phyloP scores from a whole-genome alignment of 805 yeast genomes.

The Candida endomychidarum region DNA sequence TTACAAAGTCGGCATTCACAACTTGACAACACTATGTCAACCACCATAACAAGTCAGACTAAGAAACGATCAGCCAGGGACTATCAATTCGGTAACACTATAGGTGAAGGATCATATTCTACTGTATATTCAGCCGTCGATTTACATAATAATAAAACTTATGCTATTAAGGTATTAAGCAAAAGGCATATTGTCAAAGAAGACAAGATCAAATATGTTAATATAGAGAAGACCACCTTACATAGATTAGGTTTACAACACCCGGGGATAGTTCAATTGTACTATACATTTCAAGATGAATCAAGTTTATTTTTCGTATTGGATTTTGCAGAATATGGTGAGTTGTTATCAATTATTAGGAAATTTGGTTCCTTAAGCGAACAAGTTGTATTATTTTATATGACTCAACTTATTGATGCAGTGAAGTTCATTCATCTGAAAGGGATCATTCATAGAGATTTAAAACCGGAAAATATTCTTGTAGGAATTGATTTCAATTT shows the following conservation, averaged over 20 bases:
- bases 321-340: constrained; percentile 96
- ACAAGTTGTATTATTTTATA: constrained; percentile 72
- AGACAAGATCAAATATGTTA: constrained; percentile 91
- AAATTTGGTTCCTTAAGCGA: constrained; percentile 78
- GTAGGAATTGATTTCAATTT: constrained; percentile 82
- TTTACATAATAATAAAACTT: constrained; percentile 66
- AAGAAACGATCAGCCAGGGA: constrained; percentile 67
- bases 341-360: constrained; percentile 74
- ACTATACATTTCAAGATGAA: constrained; percentile 94
- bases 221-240: constrained; percentile 88
- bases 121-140: constrained; percentile 89
- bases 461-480: constrained; percentile 91
- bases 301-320: constrained; percentile 84
- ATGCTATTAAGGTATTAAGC: constrained; percentile 88
- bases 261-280: constrained; percentile 90
- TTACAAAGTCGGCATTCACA: too few species aligned
- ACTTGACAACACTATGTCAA: not conserved
- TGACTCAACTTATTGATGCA: constrained; percentile 87
- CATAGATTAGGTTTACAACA: constrained; percentile 82
- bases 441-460: constrained; percentile 90
- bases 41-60: constrained; percentile 1
- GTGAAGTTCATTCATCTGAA: constrained; percentile 82
- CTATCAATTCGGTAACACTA: constrained; percentile 80
- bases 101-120: constrained; percentile 96
- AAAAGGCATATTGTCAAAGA: constrained; percentile 93